These are phyloP conservation scores for Lonicera japonica DNA, from an alignment of 129 eudicot species.

Conservation along the genomic window DNA sequence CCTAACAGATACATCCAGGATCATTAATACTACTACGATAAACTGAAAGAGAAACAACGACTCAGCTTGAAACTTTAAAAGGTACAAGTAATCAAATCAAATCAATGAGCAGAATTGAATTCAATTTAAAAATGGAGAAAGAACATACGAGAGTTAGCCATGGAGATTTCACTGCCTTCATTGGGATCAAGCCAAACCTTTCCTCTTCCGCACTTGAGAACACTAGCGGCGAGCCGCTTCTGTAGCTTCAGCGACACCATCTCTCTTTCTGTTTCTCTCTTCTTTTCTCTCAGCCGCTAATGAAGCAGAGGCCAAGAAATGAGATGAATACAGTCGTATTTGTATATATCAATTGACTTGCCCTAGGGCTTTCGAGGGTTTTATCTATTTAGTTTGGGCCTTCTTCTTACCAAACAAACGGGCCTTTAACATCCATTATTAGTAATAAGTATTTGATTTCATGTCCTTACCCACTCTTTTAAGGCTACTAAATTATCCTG, in stretches of 20 bases:
- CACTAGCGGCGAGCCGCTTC: slow-evolving; percentile 73
- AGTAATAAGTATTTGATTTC: too few relatives aligned
- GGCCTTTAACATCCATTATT: too few relatives aligned
- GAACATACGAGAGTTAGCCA: slow-evolving; percentile 43
- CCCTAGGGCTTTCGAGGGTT: slow-evolving; percentile 25
- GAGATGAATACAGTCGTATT: slow-evolving; percentile 11
- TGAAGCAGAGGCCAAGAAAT: background rate
- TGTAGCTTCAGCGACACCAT: slow-evolving; percentile 69
- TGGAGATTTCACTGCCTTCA: slow-evolving; percentile 40
- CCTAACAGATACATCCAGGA: too few relatives aligned
- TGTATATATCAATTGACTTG: slow-evolving; percentile 6
- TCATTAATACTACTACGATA: too few relatives aligned
- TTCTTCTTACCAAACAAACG: background rate
- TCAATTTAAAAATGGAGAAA: background rate
- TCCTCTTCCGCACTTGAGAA: slow-evolving; percentile 47
- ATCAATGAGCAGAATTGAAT: too few relatives aligned
- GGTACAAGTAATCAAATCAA: too few relatives aligned
- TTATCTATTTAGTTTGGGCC: background rate
- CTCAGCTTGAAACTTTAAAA: too few relatives aligned
- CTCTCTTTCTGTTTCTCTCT: too few relatives aligned
- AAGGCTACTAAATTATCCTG: too few relatives aligned
- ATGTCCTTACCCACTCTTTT: too few relatives aligned
- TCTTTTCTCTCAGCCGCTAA: slow-evolving; percentile 9
- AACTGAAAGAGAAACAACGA: too few relatives aligned
- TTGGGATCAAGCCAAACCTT: slow-evolving; percentile 44